Evolutionary conservation across 306 rosid genomes (phyloP).

Genomic region (Vicia faba): DNA sequence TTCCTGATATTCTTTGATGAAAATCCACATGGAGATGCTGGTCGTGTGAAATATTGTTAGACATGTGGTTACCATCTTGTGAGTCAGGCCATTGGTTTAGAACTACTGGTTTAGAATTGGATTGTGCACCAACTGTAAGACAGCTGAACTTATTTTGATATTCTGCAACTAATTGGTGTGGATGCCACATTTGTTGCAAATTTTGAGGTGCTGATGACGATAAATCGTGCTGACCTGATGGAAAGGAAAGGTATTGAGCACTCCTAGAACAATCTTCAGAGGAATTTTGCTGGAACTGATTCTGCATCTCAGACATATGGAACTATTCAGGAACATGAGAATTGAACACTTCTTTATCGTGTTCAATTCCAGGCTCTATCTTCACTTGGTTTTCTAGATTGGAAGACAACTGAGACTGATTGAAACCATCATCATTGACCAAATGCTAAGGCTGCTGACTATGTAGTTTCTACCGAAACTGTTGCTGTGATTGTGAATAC

Average conservation of each 20-base stretch:
- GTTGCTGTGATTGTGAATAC: no score
- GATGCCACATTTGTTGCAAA: slow-evolving; percentile 62
- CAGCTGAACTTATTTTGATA: slow-evolving; percentile 69
- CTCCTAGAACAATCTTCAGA: slow-evolving; percentile 58
- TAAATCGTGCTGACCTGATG: slow-evolving; percentile 61
- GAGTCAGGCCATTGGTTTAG: no score
- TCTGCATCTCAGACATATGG: slow-evolving; percentile 68
- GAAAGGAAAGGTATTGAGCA: slow-evolving; percentile 58
- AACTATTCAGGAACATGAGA: slow-evolving; percentile 66
- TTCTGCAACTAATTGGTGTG: slow-evolving; percentile 56
- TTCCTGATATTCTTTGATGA: no score
- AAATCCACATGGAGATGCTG: no score
- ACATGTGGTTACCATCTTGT: no score
- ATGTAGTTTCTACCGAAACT: no score
- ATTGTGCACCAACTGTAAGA: slow-evolving; percentile 65
- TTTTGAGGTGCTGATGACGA: slow-evolving; percentile 59
- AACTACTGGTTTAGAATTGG: slow-evolving; percentile 62
- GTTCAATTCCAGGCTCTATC: slow-evolving; percentile 67
- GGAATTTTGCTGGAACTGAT: slow-evolving; percentile 70
- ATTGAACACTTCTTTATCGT: slow-evolving; percentile 58
- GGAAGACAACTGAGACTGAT: slow-evolving; percentile 66
- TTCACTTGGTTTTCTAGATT: slow-evolving; percentile 63
- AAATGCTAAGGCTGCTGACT: no score
- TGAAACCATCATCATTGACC: slow-evolving; percentile 57
- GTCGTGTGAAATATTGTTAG: no score